phyloP scores from a whole-genome alignment of 2,329 filamentous ascomycete genomes.

The Clarireedia homoeocarpa region DNA sequence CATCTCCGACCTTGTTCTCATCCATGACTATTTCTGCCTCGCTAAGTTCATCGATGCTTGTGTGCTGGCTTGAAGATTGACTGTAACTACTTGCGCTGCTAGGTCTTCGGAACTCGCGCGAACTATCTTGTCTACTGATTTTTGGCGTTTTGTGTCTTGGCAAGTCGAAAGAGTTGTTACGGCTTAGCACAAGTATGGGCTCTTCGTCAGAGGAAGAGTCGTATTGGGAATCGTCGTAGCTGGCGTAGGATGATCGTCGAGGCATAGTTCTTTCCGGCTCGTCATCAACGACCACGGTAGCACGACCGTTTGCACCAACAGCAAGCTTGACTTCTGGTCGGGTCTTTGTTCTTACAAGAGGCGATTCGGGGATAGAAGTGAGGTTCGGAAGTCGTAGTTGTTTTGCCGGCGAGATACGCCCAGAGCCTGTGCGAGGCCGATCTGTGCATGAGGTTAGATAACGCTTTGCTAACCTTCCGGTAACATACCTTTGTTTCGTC shows the following conservation, averaged over 20 bases:
- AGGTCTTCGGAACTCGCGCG: conserved; percentile 15
- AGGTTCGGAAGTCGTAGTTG: conserved; percentile 40
- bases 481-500: conserved; percentile 18
- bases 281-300: conserved; percentile 24
- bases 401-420: conserved; percentile 42
- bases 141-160: conserved; percentile 20
- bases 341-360: conserved; percentile 29
- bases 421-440: conserved; percentile 17
- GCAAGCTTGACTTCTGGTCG: conserved; percentile 54
- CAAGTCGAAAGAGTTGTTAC: conserved; percentile 44
- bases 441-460: conserved; percentile 15
- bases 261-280: conserved; percentile 15
- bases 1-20: conserved; percentile 42
- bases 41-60: conserved; percentile 37
- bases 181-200: conserved; percentile 56
- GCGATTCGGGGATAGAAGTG: conserved; percentile 50
- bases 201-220: conserved; percentile 56
- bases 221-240: conserved; percentile 37
- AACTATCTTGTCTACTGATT: conserved; percentile 20
- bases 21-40: conserved; percentile 52
- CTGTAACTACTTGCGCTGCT: conserved; percentile 23
- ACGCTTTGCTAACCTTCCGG: not conserved
- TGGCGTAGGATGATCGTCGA: conserved; percentile 16
- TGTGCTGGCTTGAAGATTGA: conserved; percentile 25
- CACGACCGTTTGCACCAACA: conserved; percentile 53